phyloP scores from a whole-genome alignment of 1,284 basidiomycete species.

The Ceraceosorus guamensis region DNA sequence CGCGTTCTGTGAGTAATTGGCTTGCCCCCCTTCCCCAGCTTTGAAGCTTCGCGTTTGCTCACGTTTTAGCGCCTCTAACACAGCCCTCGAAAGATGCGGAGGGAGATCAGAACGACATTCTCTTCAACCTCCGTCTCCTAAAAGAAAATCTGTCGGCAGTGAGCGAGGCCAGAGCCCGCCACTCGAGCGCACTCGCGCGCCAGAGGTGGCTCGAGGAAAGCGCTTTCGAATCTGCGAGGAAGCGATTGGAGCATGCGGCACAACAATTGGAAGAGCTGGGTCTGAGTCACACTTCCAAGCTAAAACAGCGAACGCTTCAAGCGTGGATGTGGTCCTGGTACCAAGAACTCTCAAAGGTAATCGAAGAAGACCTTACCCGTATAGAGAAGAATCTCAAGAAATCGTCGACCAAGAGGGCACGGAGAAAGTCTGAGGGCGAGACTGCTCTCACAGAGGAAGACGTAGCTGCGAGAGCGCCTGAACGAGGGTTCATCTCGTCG shows the following conservation, averaged over 20 bases:
- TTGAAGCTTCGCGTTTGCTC: too few relatives aligned
- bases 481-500: conserved; percentile 16
- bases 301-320: conserved; percentile 38
- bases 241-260: conserved; percentile 33
- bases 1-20: not conserved
- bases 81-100: too few relatives aligned
- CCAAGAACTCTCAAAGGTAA: conserved; percentile 26
- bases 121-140: conserved; percentile 37
- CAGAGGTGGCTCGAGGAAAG: conserved; percentile 46
- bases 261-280: conserved; percentile 37
- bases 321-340: conserved; percentile 48
- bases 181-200: conserved; percentile 37
- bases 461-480: not conserved
- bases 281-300: conserved; percentile 21
- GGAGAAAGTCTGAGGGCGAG: conserved; percentile 3
- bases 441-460: not conserved
- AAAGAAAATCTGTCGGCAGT: conserved; percentile 40
- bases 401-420: not conserved
- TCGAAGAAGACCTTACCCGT: conserved; percentile 24
- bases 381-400: conserved; percentile 4
- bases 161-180: conserved; percentile 24
- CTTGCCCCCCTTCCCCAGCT: too few relatives aligned
- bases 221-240: conserved; percentile 40
- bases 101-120: conserved; percentile 17
- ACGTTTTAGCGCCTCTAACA: too few relatives aligned